Conservation (phyloP, 2,329 filamentous ascomycete genomes). For the Paraphaeosphaeria minitans region DNA sequence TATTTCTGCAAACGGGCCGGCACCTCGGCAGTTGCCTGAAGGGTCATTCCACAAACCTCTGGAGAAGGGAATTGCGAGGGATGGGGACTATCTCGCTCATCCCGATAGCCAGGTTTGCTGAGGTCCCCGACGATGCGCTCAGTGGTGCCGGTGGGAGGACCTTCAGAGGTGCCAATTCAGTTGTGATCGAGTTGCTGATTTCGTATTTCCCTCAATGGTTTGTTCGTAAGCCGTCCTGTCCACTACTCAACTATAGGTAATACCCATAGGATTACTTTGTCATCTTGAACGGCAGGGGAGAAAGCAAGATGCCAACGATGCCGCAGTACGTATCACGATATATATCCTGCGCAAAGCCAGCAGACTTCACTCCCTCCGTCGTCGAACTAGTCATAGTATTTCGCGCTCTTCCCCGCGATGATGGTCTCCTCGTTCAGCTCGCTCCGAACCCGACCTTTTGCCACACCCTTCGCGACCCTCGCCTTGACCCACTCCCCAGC, state of each 20-base stretch:
- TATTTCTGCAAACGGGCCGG: not conserved
- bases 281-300: not conserved
- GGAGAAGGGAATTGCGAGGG: slow-evolving; percentile 2
- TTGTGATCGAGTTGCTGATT: not conserved
- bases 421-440: slow-evolving; percentile 21
- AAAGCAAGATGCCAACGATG: not conserved
- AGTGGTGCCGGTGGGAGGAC: not conserved
- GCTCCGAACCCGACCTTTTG: slow-evolving; percentile 16
- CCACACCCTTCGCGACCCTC: slow-evolving; percentile 16
- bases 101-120: slow-evolving; percentile 3
- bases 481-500: slow-evolving; percentile 26
- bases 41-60: slow-evolving; percentile 8
- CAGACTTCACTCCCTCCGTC: not conserved
- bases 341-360: not conserved
- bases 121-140: not conserved
- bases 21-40: not conserved
- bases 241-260: not conserved
- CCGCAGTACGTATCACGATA: not conserved
- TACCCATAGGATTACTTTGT: not conserved
- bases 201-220: not conserved
- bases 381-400: slow-evolving; percentile 19
- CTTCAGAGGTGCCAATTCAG: not conserved
- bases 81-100: not conserved
- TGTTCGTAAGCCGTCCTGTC: not conserved
- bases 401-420: slow-evolving; percentile 18